Percentiles rank a stretch among this genome's conserved stretches.
These are phyloP conservation scores for Celoporthe dispersa DNA, from an alignment of 2,329 filamentous ascomycete genomes.

Conservation along the genomic window DNA sequence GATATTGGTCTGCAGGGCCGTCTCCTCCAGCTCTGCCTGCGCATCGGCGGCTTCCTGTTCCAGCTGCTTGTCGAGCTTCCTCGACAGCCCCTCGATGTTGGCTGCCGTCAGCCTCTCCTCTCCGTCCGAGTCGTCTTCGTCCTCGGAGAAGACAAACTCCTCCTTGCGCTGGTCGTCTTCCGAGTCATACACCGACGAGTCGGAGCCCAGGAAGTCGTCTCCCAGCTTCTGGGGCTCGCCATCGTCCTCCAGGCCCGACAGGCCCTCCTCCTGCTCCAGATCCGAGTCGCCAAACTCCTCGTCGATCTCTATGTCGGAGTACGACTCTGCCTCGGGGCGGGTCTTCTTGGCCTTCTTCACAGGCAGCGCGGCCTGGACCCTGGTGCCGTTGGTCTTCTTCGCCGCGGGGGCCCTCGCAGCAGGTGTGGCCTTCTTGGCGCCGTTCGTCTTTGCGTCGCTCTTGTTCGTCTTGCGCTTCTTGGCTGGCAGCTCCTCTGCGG, in stretches of 20 bases:
- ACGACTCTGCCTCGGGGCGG: conserved; percentile 48
- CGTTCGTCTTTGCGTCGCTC: conserved; percentile 43
- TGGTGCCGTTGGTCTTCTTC: conserved; percentile 42
- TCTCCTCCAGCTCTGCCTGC: conserved; percentile 83
- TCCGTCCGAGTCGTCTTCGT: conserved; percentile 84
- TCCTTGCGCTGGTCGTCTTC: conserved; percentile 63
- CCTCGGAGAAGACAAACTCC: conserved; percentile 88
- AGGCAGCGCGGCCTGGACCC: conserved; percentile 41
- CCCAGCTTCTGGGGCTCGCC: conserved; percentile 46
- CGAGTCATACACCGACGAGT: conserved; percentile 70
- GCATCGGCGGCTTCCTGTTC: conserved; percentile 82
- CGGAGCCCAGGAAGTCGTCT: conserved; percentile 65
- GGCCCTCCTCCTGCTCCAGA: conserved; percentile 50
- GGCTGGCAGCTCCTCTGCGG: conserved; percentile 56
- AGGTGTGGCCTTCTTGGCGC: conserved; percentile 36
- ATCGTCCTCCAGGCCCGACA: conserved; percentile 48
- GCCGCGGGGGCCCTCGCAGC: conserved; percentile 36
- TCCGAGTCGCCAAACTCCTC: conserved; percentile 48
- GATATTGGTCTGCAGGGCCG: conserved; percentile 91
- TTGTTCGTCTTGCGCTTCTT: conserved; percentile 61
- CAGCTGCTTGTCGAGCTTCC: conserved; percentile 78
- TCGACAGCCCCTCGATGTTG: conserved; percentile 91
- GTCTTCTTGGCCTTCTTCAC: conserved; percentile 46
- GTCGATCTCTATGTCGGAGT: conserved; percentile 50
- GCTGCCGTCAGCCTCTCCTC: conserved; percentile 92